A percentile compares a stretch with the other conserved stretches of the same genome.
Evolutionary conservation across 441 rosid species (phyloP).

Genomic region (Brassica hybrid): DNA sequence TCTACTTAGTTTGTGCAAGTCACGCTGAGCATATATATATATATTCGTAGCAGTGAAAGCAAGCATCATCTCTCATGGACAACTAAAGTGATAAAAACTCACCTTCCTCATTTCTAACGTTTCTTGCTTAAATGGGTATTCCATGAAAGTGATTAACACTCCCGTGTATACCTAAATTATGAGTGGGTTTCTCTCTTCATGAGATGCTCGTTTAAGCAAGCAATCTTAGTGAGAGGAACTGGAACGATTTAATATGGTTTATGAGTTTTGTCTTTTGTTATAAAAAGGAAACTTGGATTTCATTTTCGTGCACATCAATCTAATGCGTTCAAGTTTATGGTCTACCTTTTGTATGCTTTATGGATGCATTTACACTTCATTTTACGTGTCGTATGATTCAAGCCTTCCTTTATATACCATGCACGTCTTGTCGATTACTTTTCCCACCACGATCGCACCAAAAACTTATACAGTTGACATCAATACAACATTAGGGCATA

Average conservation of each 20-base stretch:
- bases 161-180: neutral
- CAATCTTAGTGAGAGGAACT: constrained; percentile 48
- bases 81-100: constrained; percentile 9
- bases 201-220: constrained; percentile 89
- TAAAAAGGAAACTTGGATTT: constrained; percentile 1
- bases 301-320: neutral
- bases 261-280: constrained; percentile 10
- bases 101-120: constrained; percentile 52
- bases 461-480: too few species aligned
- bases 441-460: too few species aligned
- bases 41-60: neutral
- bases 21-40: constrained; percentile 11
- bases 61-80: constrained; percentile 7
- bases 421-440: too few species aligned
- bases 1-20: constrained; percentile 21
- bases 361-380: constrained; percentile 15
- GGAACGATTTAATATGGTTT: constrained; percentile 11
- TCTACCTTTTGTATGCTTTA: neutral
- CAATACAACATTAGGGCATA: too few species aligned
- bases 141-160: constrained; percentile 53
- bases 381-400: constrained; percentile 23
- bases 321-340: constrained; percentile 36
- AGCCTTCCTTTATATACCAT: too few species aligned
- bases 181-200: constrained; percentile 35
- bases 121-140: constrained; percentile 99